These are phyloP conservation scores for Xerocomus minutiporus DNA, from an alignment of 1,284 basidiomycete genomes.

Conservation along the genomic window DNA sequence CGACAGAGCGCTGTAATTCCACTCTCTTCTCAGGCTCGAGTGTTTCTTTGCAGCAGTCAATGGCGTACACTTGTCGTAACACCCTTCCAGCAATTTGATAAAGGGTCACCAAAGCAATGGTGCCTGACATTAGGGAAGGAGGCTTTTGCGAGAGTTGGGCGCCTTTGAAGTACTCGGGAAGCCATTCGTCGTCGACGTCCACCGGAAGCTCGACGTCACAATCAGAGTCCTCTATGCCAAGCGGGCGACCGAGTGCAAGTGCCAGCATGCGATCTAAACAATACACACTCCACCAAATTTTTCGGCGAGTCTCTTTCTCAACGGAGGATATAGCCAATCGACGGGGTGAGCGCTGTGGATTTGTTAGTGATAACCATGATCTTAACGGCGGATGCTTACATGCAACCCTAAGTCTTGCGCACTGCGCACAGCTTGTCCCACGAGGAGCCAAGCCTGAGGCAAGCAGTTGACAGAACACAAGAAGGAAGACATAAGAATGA, in stretches of 20 bases:
- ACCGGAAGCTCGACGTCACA: slow-evolving; percentile 80
- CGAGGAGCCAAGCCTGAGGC: slow-evolving; percentile 85
- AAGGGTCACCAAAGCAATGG: slow-evolving; percentile 67
- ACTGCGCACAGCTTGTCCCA: slow-evolving; percentile 81
- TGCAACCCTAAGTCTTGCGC: slow-evolving; percentile 88
- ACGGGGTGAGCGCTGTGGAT: slow-evolving; percentile 69
- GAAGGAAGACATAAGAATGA: slow-evolving; percentile 83
- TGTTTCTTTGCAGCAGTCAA: slow-evolving; percentile 69
- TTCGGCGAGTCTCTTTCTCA: slow-evolving; percentile 82
- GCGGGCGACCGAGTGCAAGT: slow-evolving; percentile 75
- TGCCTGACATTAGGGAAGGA: slow-evolving; percentile 75
- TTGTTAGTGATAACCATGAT: slow-evolving; percentile 12
- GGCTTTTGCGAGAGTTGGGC: slow-evolving; percentile 50
- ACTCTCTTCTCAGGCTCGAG: slow-evolving; percentile 69
- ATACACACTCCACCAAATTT: slow-evolving; percentile 91
- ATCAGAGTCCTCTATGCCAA: slow-evolving; percentile 75
- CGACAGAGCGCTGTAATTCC: slow-evolving; percentile 71
- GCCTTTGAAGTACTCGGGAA: slow-evolving; percentile 68
- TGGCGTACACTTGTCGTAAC: slow-evolving; percentile 74
- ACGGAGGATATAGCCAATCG: slow-evolving; percentile 64
- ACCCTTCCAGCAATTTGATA: slow-evolving; percentile 82
- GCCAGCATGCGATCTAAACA: slow-evolving; percentile 87
- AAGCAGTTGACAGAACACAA: slow-evolving; percentile 86
- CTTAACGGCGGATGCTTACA: slow-evolving; percentile 44
- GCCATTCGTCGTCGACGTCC: slow-evolving; percentile 73